phyloP scores from a whole-genome alignment of 768 basidiomycete genomes.

The Suillus cothurnatus region DNA sequence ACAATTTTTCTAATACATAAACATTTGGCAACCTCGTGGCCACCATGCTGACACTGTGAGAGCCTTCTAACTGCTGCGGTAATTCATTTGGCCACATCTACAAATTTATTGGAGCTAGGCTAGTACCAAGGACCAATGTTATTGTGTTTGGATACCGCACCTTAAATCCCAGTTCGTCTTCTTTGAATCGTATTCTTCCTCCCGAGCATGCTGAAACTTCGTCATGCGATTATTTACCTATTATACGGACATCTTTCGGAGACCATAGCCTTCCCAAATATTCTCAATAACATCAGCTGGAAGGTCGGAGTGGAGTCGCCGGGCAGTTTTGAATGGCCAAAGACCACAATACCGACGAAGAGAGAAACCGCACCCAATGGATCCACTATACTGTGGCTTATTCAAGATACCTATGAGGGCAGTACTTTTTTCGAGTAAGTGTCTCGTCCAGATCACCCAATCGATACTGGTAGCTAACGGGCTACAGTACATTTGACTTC shows the following conservation, averaged over 20 bases:
- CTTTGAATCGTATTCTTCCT: background rate
- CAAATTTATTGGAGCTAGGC: constrained; percentile 2
- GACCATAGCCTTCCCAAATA: constrained; percentile 9
- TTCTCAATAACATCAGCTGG: background rate
- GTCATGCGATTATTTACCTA: background rate
- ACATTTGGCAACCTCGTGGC: no score
- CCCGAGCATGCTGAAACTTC: background rate
- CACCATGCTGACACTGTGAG: background rate
- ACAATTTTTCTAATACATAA: no score
- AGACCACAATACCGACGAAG: background rate
- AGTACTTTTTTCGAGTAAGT: constrained; percentile 69
- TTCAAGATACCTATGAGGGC: constrained; percentile 68
- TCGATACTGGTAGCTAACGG: background rate
- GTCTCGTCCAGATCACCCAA: constrained; percentile 14
- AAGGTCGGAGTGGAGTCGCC: background rate
- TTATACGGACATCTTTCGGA: constrained; percentile 19
- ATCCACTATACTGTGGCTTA: constrained; percentile 63
- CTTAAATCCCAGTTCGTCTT: background rate
- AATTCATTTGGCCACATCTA: background rate
- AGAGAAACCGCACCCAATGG: constrained; percentile 48
- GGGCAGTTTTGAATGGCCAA: background rate
- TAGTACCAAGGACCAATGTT: background rate
- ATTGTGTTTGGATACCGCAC: background rate
- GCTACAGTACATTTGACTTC: constrained; percentile 54
- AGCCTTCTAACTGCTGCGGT: background rate